Evolutionary conservation across 371 early-diverging fungal species (phyloP).

Genomic region (Apophysomyces trapeziformis): DNA sequence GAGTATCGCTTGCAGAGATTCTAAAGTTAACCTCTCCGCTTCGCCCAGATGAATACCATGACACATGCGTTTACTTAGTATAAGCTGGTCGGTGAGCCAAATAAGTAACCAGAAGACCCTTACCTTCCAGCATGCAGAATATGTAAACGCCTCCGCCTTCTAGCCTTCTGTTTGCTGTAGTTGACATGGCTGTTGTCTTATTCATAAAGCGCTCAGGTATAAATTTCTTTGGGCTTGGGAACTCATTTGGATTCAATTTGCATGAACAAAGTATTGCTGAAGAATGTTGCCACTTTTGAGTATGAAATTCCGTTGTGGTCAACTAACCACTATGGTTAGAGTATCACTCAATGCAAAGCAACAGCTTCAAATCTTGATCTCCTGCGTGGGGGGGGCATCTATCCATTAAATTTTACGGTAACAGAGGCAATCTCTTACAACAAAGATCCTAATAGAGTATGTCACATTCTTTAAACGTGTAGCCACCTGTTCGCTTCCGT

Average conservation of each 20-base stretch:
- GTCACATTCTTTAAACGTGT: constrained; percentile 25
- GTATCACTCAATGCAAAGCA: background rate
- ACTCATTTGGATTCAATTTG: constrained; percentile 20
- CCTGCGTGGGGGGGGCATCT: constrained; percentile 26
- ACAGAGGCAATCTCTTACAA: constrained; percentile 33
- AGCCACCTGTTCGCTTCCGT: constrained; percentile 12
- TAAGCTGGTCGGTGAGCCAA: background rate
- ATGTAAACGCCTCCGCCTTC: constrained; percentile 23
- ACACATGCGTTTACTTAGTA: constrained; percentile 15
- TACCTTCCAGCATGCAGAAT: constrained; percentile 26
- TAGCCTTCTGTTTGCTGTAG: constrained; percentile 16
- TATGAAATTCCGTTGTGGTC: constrained; percentile 33
- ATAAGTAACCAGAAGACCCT: background rate
- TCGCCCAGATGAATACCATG: constrained; percentile 23
- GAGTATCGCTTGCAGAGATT: no score
- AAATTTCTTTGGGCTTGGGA: constrained; percentile 22
- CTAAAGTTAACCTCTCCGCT: constrained; percentile 16
- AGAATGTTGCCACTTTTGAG: constrained; percentile 36
- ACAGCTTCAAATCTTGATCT: constrained; percentile 26
- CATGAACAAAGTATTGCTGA: constrained; percentile 27
- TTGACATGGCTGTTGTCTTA: constrained; percentile 19
- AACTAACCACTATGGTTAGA: constrained; percentile 11
- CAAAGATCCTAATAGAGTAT: constrained; percentile 23
- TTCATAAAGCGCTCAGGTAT: constrained; percentile 31
- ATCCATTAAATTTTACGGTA: constrained; percentile 20